Evolutionary conservation across 805 yeast genomes (phyloP), one percentile per base, ranked within the genome.

Genomic region (Spathaspora sp.): DNA sequence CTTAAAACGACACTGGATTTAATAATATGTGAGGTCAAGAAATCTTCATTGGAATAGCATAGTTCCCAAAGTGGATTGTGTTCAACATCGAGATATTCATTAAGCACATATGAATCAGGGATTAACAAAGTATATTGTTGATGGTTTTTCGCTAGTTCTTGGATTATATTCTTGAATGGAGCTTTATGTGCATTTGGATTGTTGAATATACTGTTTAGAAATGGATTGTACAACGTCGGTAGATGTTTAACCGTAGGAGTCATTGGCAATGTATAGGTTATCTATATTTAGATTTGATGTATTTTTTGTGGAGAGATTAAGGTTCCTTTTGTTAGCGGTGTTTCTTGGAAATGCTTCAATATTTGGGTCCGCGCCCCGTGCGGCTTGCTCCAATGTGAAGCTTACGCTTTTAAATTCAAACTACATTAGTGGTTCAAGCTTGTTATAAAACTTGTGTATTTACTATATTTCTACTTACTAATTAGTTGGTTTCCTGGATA

Each of bases 121-220:
- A 86, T 82, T n/a, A 88, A 62, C 12, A 88, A 62, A 2, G 83
- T 73, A 61, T 76, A 83, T n/a, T 77, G 78, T 17, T 73, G 74
- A 39, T 85, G 44, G 54, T 65, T 67, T 43, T 60, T 64, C 1
- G 73, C 58, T 20, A 86, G 59, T 47, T 65, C 74, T 3, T 66
- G 61, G 38, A 82, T 72, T 7, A 81, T 69, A n/a, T 72, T 73
- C 52, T 74, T 77, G 48, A 77, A 67, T 14, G 83, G 77, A 0
- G 82, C 51, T 69, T 72, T 68, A 23, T 53, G 52, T 35, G 63
- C 60, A 44, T 63, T 62, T 0, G 87, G 85, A 57, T 86, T 82
- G 67, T 86, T 84, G 71, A 87, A 86, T 6, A 87, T 65, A 39
- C 83, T 76, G 63, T 86, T 83, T 31, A 87, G 68, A 35, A 85